These are phyloP conservation scores for Ceratocystis destructans DNA, from an alignment of 2,329 filamentous ascomycete species.

Conservation along the genomic window DNA sequence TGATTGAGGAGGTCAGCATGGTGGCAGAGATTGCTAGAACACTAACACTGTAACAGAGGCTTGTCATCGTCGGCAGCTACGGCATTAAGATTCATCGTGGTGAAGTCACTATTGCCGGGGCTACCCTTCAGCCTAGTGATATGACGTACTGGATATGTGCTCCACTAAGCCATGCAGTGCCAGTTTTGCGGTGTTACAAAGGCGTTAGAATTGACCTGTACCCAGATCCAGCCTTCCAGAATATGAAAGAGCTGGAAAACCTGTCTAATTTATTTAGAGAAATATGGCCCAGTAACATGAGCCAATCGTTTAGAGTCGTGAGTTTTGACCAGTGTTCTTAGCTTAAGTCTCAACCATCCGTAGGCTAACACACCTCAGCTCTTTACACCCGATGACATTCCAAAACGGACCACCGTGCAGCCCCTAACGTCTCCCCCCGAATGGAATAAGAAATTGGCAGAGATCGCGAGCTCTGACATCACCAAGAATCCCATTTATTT, in stretches of 20 bases:
- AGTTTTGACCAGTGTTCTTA: conserved; percentile 18
- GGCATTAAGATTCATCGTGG: conserved; percentile 49
- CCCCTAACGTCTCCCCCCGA: conserved; percentile 43
- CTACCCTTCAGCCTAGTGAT: conserved; percentile 40
- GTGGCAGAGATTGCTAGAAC: neutral
- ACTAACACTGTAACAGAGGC: conserved; percentile 32
- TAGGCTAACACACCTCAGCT: conserved; percentile 32
- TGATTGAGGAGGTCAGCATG: neutral
- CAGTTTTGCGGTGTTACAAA: conserved; percentile 45
- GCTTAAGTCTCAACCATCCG: neutral
- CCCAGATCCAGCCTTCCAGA: conserved; percentile 35
- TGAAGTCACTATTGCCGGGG: conserved; percentile 50
- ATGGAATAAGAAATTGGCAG: conserved; percentile 46
- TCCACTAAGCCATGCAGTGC: conserved; percentile 55
- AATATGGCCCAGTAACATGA: conserved; percentile 45
- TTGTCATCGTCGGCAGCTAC: conserved; percentile 55
- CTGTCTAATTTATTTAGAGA: conserved; percentile 53
- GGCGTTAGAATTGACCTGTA: conserved; percentile 41
- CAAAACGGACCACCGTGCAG: conserved; percentile 37
- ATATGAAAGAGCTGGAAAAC: conserved; percentile 40
- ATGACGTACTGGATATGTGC: conserved; percentile 46
- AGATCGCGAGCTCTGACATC: conserved; percentile 24
- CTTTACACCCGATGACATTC: conserved; percentile 38
- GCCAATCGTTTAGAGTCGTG: conserved; percentile 38
- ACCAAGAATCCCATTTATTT: conserved; percentile 34